Evolutionary conservation across 371 early-diverging fungal genomes (phyloP).

Genomic region (Lichtheimia hyalospora): DNA sequence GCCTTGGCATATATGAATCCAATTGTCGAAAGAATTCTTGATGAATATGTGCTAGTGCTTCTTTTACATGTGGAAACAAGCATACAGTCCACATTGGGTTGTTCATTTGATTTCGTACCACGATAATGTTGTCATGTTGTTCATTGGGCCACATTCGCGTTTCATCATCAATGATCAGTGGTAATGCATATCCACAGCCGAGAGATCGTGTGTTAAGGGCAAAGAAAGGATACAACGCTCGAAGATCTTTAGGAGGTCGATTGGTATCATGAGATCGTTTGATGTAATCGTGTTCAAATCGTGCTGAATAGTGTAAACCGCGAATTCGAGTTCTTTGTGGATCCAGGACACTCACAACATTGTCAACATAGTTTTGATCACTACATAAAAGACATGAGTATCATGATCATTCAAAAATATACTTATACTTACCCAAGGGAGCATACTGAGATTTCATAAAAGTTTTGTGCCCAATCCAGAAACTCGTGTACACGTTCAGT

Average conservation of each 20-base stretch:
- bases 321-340: conserved; percentile 60
- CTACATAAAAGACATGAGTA: conserved; percentile 18
- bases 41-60: conserved; percentile 59
- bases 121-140: conserved; percentile 80
- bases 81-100: conserved; percentile 69
- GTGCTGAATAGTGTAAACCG: conserved; percentile 72
- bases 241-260: conserved; percentile 73
- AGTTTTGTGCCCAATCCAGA: conserved; percentile 71
- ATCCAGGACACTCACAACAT: conserved; percentile 70
- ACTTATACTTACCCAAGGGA: conserved; percentile 62
- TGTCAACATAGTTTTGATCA: conserved; percentile 77
- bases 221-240: conserved; percentile 69
- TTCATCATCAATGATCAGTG: conserved; percentile 76
- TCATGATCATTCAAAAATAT: not conserved
- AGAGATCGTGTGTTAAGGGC: conserved; percentile 47
- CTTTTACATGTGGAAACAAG: conserved; percentile 67
- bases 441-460: conserved; percentile 76
- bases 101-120: conserved; percentile 59
- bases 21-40: conserved; percentile 64
- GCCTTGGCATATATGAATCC: conserved; percentile 40
- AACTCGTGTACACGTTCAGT: conserved; percentile 76
- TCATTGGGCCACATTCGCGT: conserved; percentile 76
- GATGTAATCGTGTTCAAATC: conserved; percentile 70
- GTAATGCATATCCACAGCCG: conserved; percentile 52
- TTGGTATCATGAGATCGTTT: conserved; percentile 44